Percentiles rank a stretch among this genome's conserved stretches.
These are phyloP conservation scores for Pterocarpus santalinus DNA, from an alignment of 306 rosid species.

Conservation along the genomic window DNA sequence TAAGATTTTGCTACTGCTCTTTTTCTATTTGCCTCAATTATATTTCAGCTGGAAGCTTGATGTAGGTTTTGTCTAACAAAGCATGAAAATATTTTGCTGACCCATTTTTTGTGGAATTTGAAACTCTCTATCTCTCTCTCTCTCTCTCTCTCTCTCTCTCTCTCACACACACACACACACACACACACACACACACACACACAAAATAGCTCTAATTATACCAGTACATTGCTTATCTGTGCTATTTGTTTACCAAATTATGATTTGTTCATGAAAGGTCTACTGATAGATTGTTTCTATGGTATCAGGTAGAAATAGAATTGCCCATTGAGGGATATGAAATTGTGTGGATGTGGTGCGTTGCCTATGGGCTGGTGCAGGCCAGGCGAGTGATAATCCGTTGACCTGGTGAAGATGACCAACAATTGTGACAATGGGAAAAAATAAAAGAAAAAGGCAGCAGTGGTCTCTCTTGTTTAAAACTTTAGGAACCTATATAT, in stretches of 20 bases:
- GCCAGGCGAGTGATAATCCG: slow-evolving; percentile 52
- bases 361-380: slow-evolving; percentile 45
- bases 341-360: slow-evolving; percentile 52
- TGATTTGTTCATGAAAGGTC: background rate
- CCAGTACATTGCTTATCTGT: background rate
- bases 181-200: no score
- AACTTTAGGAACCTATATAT: slow-evolving; percentile 49
- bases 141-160: background rate
- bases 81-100: slow-evolving; percentile 23
- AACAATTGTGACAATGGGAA: slow-evolving; percentile 53
- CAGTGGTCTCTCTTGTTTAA: slow-evolving; percentile 43
- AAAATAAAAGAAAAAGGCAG: slow-evolving; percentile 47
- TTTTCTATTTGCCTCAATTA: background rate
- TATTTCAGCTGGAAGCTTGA: slow-evolving; percentile 28
- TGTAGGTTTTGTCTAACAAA: slow-evolving; percentile 18
- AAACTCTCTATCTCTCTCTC: background rate
- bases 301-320: slow-evolving; percentile 64
- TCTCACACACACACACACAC: no score
- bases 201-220: background rate
- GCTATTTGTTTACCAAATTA: slow-evolving; percentile 1
- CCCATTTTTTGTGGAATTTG: slow-evolving; percentile 1
- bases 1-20: background rate
- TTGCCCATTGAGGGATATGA: slow-evolving; percentile 44
- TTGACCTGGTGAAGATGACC: slow-evolving; percentile 51
- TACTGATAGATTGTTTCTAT: slow-evolving; percentile 42